Base-by-base conservation (phyloP, 805 yeast species). In the Candida sithepensis region DNA sequence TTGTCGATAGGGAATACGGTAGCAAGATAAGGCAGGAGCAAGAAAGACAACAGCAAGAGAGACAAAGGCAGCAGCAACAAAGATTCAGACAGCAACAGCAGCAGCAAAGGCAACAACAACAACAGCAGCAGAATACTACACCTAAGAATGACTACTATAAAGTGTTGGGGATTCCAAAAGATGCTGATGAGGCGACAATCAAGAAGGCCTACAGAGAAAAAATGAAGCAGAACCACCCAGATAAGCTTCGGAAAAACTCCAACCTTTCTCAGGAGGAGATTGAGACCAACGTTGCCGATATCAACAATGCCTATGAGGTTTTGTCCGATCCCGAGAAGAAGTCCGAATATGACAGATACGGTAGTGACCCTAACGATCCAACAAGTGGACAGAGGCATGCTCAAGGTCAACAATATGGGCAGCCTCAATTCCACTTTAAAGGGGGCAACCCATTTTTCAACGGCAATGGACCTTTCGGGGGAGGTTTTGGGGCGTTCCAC, bases 301-400 rank as follows among this genome's bases (percentile, higher is more conserved):
- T 92, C 53, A 94, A 92, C 66, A 88, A 86, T 61, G 98, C 98
- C 0, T 90, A 94, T 65, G 97, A 90, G 62, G 83, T 85, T 2
- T 72, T 92, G 33, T 78, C 90, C 9, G 81, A 86, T 55, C 78
- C 79, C 2, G 85, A 81, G 40, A 69, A 77, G 49, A 76, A 82
- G 49, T 77, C 71, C 40, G 77, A 81, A 41, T 92, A 86, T 59
- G 96, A 91, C 61, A 42, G 46, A 14, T 56, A 44, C 30, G 63
- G 66, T 3, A 52, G 51, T 13, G 64, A 61, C 39, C 62, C 60
- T 13, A 56, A 55, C 36, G 65, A 56, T 42, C 54, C 56, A 18
- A 42, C 47, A 23, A 45, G 46, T 14, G 44, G 32, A 28, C 26
- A 39, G 33, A 38, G 38, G 26, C 45, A 45, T 18, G 43, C 43